Evolutionary conservation across 176 grass and related monocot species (phyloP), one percentile per base, ranked within the genome.

Genomic region (Aegilops bicornis): DNA sequence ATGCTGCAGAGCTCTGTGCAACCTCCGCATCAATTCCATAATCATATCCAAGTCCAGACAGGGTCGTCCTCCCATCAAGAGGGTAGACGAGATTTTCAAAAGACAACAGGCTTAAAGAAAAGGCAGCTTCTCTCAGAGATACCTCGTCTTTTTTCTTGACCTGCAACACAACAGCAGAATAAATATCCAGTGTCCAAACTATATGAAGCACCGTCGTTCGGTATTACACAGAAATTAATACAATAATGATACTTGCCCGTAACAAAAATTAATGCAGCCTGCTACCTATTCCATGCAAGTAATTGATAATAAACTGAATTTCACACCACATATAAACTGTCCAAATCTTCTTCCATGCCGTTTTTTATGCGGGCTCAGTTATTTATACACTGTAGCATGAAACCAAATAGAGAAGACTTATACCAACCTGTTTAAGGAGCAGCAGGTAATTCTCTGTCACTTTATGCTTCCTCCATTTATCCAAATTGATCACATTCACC

Each of bases 401-500:
- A 79, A 79, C 27, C 24, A 79, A 79, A 32, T 58, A 45, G 74
- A 61, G 14, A 20, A 73, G 58, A 80, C 43, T 0, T 59, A 35
- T 71, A 91, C 91, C 32, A 15, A 98, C 96, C 90, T 93, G 85
- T 84, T 91, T 69, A 63, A 98, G 90, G 76, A 95, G 88, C 33
- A 89, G 65, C 13, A 94, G 66, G 54, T 98, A 98, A 16, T 87
- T 88, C 72, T 87, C 88, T 29, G 93, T 94, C 62, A 98, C 48
- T 69, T 96, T 96, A 64, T 89, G 89, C 67, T 98, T 79, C 82
- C 93, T 95, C 96, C 96, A 98, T 42, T 91, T 96, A 35, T 96
- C 93, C 88, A 96, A 89, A 89, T 96, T 93, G 87, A 98, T 84
- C 74, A 98, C 80, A 89, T 98, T 98, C 78, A 98, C 65, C 36